Conservation (phyloP, 75 land plant species). For the Cunninghamia lanceolata region DNA sequence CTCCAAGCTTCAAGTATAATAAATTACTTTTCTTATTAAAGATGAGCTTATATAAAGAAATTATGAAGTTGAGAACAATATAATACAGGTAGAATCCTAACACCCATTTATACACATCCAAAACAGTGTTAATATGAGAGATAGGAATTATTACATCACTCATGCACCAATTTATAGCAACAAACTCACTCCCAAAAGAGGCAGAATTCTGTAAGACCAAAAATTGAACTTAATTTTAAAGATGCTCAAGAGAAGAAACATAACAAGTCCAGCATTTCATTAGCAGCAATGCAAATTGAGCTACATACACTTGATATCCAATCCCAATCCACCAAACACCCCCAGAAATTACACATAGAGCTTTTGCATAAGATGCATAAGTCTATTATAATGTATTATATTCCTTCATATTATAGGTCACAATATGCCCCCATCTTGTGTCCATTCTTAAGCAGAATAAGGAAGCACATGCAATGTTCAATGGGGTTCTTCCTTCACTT, state of each 20-base stretch:
- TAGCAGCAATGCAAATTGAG: background rate
- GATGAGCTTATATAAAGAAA: background rate
- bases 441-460: background rate
- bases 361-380: background rate
- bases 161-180: background rate
- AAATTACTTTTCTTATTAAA: background rate
- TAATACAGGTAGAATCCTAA: background rate
- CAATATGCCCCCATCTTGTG: background rate
- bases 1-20: background rate
- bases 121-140: background rate
- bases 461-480: background rate
- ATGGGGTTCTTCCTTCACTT: background rate
- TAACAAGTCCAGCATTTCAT: background rate
- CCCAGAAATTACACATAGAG: background rate
- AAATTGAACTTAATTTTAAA: background rate
- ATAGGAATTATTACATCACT: background rate
- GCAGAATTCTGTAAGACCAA: background rate
- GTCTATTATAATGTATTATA: background rate
- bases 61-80: background rate
- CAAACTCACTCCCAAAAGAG: background rate
- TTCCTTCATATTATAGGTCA: background rate
- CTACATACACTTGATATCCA: background rate
- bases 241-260: background rate
- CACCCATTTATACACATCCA: background rate
- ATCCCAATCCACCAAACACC: background rate